phyloP scores from a whole-genome alignment of 179 eudicot species.

The Actinidia polygama region DNA sequence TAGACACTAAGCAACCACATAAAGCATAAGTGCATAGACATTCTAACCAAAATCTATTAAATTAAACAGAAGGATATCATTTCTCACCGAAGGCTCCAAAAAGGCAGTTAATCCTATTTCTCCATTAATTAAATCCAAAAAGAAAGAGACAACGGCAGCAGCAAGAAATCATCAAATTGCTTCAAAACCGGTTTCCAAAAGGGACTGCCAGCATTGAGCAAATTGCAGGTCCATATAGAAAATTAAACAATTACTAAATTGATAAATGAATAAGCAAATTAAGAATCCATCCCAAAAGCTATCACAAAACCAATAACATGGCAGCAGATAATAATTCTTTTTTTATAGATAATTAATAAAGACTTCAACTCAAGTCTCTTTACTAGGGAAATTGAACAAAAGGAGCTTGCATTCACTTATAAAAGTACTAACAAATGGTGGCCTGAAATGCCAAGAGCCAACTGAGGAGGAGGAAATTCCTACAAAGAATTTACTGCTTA shows the following conservation, averaged over 20 bases:
- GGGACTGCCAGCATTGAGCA: slow-evolving; percentile 77
- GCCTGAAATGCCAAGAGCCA: not conserved
- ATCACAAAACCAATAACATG: not conserved
- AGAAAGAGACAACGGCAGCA: slow-evolving; percentile 86
- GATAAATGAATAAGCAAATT: not conserved
- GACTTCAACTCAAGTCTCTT: not conserved
- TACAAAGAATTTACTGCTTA: too few species aligned
- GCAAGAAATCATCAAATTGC: slow-evolving; percentile 98
- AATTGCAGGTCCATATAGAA: not conserved
- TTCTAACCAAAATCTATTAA: too few species aligned
- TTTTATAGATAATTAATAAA: not conserved
- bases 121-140: slow-evolving; percentile 91
- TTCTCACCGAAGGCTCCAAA: slow-evolving; percentile 94
- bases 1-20: not conserved
- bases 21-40: not conserved
- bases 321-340: slow-evolving; percentile 1
- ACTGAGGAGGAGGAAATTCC: not conserved
- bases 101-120: slow-evolving; percentile 96
- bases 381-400: not conserved
- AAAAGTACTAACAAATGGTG: not conserved
- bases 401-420: not conserved
- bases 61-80: not conserved
- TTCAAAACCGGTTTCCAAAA: slow-evolving; percentile 95
- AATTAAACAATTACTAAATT: not conserved
- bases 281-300: not conserved